These are phyloP conservation scores for Fereydounia khargensis DNA, from an alignment of 1,284 basidiomycete genomes.

Conservation along the genomic window DNA sequence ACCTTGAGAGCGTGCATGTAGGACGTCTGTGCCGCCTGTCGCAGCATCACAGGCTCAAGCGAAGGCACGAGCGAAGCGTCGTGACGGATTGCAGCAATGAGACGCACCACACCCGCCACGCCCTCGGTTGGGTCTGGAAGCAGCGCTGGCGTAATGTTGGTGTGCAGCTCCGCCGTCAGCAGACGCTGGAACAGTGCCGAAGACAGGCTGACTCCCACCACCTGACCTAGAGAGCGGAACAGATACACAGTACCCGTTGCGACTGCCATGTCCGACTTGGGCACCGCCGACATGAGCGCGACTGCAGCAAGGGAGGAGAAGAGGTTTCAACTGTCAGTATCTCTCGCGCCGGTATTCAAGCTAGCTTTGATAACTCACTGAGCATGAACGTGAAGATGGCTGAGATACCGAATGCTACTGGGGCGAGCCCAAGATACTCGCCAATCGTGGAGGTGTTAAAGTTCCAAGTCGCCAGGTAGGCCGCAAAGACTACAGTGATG, in stretches of 20 bases:
- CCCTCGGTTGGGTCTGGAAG: constrained; percentile 58
- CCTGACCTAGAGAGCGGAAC: constrained; percentile 72
- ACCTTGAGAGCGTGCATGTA: constrained; percentile 78
- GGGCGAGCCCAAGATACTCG: constrained; percentile 65
- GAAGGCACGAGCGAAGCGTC: constrained; percentile 74
- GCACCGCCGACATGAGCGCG: constrained; percentile 55
- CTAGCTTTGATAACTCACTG: too few species aligned
- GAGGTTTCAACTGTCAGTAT: too few species aligned
- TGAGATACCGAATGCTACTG: constrained; percentile 61
- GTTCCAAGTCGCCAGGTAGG: constrained; percentile 40
- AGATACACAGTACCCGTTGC: constrained; percentile 78
- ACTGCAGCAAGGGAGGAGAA: too few species aligned
- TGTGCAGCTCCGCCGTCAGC: constrained; percentile 66
- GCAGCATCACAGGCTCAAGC: constrained; percentile 65
- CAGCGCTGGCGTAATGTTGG: constrained; percentile 65
- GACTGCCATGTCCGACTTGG: constrained; percentile 65
- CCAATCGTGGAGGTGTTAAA: constrained; percentile 69
- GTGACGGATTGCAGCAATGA: constrained; percentile 71
- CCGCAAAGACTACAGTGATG: constrained; percentile 18
- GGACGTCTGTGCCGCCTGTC: constrained; percentile 71
- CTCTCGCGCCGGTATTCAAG: too few species aligned
- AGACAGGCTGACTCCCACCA: constrained; percentile 74
- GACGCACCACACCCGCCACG: constrained; percentile 58
- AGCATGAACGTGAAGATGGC: constrained; percentile 76
- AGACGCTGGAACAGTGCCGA: constrained; percentile 74